Evolutionary conservation across 2,329 filamentous ascomycete species (phyloP).

Genomic region (Lojkania enalia): DNA sequence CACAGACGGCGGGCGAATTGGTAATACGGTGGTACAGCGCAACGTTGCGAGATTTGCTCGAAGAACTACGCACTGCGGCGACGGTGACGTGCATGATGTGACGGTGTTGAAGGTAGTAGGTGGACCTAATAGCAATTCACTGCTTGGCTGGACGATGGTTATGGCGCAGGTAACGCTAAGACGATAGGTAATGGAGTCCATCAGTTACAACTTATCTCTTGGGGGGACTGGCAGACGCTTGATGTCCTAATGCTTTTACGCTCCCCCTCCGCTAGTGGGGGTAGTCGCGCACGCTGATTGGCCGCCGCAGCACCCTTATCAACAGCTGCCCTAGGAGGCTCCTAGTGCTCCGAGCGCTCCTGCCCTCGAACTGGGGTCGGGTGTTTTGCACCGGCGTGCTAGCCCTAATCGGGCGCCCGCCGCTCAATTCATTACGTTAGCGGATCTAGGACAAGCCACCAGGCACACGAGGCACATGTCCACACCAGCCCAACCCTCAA

Average conservation of each 20-base stretch:
- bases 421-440: slow-evolving; percentile 28
- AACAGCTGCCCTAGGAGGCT: slow-evolving; percentile 20
- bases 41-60: too few relatives aligned
- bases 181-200: not conserved
- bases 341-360: too few relatives aligned
- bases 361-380: slow-evolving; percentile 1
- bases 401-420: slow-evolving; percentile 21
- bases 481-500: slow-evolving; percentile 30
- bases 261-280: slow-evolving; percentile 30
- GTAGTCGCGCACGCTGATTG: slow-evolving; percentile 27
- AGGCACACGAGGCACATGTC: slow-evolving; percentile 33
- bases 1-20: too few relatives aligned
- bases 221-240: slow-evolving; percentile 18
- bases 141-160: slow-evolving; percentile 27
- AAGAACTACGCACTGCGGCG: too few relatives aligned
- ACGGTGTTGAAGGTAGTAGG: too few relatives aligned
- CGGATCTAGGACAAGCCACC: slow-evolving; percentile 23
- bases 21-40: too few relatives aligned
- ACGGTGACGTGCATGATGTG: slow-evolving; percentile 8
- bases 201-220: slow-evolving; percentile 16
- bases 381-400: slow-evolving; percentile 11
- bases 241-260: slow-evolving; percentile 46
- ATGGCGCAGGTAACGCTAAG: slow-evolving; percentile 1
- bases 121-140: slow-evolving; percentile 45
- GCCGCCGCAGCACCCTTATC: slow-evolving; percentile 33